Conservation (phyloP, 305 asterid species). For the Fraxinus angustifolia region DNA sequence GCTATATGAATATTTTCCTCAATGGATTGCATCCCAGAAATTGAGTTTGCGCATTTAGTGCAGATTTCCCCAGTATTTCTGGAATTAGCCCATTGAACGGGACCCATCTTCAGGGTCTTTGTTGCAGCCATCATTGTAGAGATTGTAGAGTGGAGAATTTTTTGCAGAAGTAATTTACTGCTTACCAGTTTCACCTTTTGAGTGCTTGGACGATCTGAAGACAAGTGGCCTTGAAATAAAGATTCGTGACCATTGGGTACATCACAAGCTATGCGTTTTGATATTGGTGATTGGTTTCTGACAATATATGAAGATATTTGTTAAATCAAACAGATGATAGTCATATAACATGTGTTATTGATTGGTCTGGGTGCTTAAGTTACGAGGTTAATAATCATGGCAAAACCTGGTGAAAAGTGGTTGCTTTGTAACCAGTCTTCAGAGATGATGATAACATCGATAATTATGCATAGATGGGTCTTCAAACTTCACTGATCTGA, state of each 20-base stretch:
- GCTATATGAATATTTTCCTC: background rate
- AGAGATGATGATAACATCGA: background rate
- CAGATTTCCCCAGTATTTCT: background rate
- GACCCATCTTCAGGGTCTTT: background rate
- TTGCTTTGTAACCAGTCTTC: background rate
- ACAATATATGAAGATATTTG: background rate
- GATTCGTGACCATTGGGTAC: background rate
- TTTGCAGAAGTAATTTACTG: background rate
- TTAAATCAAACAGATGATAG: background rate
- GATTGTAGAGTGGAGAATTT: background rate
- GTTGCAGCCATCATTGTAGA: background rate
- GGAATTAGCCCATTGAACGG: background rate
- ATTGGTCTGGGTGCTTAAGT: background rate
- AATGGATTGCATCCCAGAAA: conserved; percentile 2
- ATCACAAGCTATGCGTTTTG: background rate
- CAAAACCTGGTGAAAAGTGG: background rate
- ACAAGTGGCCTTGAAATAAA: background rate
- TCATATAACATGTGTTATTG: background rate
- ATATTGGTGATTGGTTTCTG: background rate
- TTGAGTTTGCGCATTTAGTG: background rate
- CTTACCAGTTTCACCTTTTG: background rate
- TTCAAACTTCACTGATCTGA: background rate
- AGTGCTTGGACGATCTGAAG: background rate
- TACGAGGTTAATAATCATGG: background rate
- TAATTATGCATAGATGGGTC: background rate